Percentiles rank a stretch among this genome's conserved stretches.
Conservation (phyloP, 2,329 filamentous ascomycete species). For the Trichoderma oligosporum region DNA sequence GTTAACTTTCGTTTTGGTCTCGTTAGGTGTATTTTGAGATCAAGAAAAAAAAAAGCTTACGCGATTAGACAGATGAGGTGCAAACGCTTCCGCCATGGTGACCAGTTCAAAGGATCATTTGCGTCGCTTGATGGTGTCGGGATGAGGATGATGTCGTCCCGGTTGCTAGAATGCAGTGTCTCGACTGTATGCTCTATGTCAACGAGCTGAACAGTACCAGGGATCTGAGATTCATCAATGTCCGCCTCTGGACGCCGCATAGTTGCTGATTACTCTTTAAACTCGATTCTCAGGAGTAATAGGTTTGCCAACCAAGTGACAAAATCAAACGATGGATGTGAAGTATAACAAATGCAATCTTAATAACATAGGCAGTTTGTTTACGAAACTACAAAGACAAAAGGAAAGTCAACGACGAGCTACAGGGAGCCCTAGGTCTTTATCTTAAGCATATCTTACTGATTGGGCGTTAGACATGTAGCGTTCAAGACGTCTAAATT, state of each 20-base stretch:
- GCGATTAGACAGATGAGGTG: conserved; percentile 30
- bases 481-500: neutral
- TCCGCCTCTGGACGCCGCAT: neutral
- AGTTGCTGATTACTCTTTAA: neutral
- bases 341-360: too few relatives aligned
- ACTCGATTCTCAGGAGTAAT: neutral
- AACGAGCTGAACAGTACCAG: conserved; percentile 41
- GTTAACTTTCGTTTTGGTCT: neutral
- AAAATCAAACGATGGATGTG: too few relatives aligned
- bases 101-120: conserved; percentile 53
- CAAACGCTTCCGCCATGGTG: conserved; percentile 26
- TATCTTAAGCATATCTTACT: neutral
- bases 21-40: neutral
- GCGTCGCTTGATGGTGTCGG: conserved; percentile 48
- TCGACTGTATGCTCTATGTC: conserved; percentile 35
- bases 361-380: too few relatives aligned
- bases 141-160: conserved; percentile 46
- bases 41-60: conserved; percentile 23
- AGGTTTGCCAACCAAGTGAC: too few relatives aligned
- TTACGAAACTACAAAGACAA: neutral
- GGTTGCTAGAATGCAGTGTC: conserved; percentile 32
- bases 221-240: conserved; percentile 26
- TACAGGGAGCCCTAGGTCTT: neutral
- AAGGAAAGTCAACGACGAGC: neutral
- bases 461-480: neutral